Evolutionary conservation across 1,284 basidiomycete species (phyloP), one percentile per base, ranked within the genome.

Genomic region (Fomitopsis schrenkii): DNA sequence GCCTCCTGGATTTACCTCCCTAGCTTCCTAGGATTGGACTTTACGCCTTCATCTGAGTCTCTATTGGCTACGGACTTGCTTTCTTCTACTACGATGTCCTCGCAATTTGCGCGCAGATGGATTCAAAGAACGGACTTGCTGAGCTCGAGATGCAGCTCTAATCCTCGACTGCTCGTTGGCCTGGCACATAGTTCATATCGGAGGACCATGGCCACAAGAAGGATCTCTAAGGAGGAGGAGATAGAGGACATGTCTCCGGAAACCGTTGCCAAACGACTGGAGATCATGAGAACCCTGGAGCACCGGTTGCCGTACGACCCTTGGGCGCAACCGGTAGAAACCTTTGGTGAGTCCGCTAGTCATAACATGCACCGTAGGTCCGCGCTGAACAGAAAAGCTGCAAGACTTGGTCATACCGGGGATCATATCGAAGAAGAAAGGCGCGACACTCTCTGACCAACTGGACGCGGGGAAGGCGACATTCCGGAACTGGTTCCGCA

Each of bases 261-360:
- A 41, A 26, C 64, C 26, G 15, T 50, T 9, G 15, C 30, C 28
- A 12, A 50, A 33, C 7, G 48, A 10, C 48, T 50, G 28, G 64
- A 66, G 46, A 64, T 57, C 57, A 68, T 62, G 74, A 79, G 63
- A 36, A 57, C 58, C 8, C 68, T 84, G 60, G 76, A 83, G 58
- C 64, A 70, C 50, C 71, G 79, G 58, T 71, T 77, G n/a, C 60
- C 73, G 1, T 74, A 79, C 61, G 84, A 86, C 64, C 71, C 80
- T 10, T 86, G 83, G 82, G 81, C 80, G 1, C 75, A 79, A 41
- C 71, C 74, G 53, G 71, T 83, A n/a, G 68, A 78, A n/a, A 80
- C 73, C 7, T 69, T 85, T 69, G 84, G 84, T 86, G 72, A 59
- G 80, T 67, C 19, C 54, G 17, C 26, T 41, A 26, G 14, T 36